Base-by-base conservation (phyloP, 805 yeast species). In the Priceomyces haplophilus region DNA sequence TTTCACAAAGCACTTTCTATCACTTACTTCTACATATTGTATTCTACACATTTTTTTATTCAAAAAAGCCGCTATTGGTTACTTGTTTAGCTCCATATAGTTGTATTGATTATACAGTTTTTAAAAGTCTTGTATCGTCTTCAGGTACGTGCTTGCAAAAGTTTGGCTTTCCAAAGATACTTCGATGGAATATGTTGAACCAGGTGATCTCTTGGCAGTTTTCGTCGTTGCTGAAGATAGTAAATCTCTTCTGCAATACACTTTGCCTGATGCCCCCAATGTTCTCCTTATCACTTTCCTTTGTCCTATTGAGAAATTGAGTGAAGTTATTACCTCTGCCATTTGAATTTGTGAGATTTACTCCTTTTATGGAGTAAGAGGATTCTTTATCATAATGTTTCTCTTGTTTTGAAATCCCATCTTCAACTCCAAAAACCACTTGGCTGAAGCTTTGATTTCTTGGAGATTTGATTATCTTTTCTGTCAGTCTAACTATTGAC, bases 131-230 rank as follows among this genome's bases (percentile, higher is more conserved):
- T 34, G 37, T 34, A 34, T n/a, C 20, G 21, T 18, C 13, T 10
- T 12, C 19, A 16, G 34, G 16, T 16, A 16, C 19, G 21, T 38
- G 34, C 33, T 29, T 25, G 42, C 73, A 67, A 44, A 67, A 64
- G 21, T 64, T 60, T 8, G 74, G 75, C 37, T 66, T 69, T 0
- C 80, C 81, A 52, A 76, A 76, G 6, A 77, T 60, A 40, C 77
- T 67, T 43, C 73, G 74, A 47, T 69, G 78, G 46, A 78, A 72
- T 0, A 76, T 68, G 43, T 71, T 76, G 47, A 55, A 69, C 82
- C 82, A 77, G 0, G 80, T 76, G 8, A 78, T 67, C 3, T 70
- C 70, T 20, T 67, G 73, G 57, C 82, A 78, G 20, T 62, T 62
- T 16, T 52, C 53, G 1, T 57, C 57, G 18, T 44, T 38, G 31